Evolutionary conservation across 352 stramenopile species (phyloP).

Genomic region (Globisporangium middletonii): DNA sequence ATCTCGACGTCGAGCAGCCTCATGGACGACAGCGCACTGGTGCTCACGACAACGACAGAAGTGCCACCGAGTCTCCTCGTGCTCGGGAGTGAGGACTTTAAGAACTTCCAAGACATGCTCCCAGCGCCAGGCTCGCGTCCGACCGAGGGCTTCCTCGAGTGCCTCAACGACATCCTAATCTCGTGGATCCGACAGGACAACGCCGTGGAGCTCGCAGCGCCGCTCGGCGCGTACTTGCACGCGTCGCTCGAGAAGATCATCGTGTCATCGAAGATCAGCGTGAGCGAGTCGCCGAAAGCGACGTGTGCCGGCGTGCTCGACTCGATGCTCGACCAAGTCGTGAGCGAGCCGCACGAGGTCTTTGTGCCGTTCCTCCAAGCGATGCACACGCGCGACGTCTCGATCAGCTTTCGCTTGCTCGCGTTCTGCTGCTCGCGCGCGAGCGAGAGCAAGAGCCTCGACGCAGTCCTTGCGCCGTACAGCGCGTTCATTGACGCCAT

Average conservation of each 20-base stretch:
- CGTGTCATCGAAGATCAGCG: conserved; percentile 63
- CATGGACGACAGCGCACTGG: conserved; percentile 14
- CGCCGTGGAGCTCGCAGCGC: conserved; percentile 50
- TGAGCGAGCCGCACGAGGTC: conserved; percentile 59
- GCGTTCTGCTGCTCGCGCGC: conserved; percentile 65
- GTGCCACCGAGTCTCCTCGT: conserved; percentile 48
- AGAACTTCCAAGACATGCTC: conserved; percentile 70
- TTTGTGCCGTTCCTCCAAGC: conserved; percentile 78
- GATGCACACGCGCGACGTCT: conserved; percentile 69
- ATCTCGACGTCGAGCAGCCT: conserved; percentile 18
- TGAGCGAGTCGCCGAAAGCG: conserved; percentile 52
- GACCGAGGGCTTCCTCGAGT: conserved; percentile 71
- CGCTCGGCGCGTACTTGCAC: conserved; percentile 59
- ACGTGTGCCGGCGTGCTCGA: conserved; percentile 65
- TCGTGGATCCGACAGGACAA: conserved; percentile 80
- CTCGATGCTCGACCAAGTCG: conserved; percentile 76
- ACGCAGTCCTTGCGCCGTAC: conserved; percentile 58
- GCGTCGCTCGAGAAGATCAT: conserved; percentile 66
- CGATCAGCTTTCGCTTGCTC: conserved; percentile 69
- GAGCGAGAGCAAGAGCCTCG: conserved; percentile 38
- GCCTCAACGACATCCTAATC: conserved; percentile 78
- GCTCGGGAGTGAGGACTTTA: conserved; percentile 67
- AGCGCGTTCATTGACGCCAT: conserved; percentile 53
- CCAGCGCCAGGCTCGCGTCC: conserved; percentile 52
- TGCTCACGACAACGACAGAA: conserved; percentile 25